Conservation (phyloP, 2,329 filamentous ascomycete species). For the Trichoderma sp. region DNA sequence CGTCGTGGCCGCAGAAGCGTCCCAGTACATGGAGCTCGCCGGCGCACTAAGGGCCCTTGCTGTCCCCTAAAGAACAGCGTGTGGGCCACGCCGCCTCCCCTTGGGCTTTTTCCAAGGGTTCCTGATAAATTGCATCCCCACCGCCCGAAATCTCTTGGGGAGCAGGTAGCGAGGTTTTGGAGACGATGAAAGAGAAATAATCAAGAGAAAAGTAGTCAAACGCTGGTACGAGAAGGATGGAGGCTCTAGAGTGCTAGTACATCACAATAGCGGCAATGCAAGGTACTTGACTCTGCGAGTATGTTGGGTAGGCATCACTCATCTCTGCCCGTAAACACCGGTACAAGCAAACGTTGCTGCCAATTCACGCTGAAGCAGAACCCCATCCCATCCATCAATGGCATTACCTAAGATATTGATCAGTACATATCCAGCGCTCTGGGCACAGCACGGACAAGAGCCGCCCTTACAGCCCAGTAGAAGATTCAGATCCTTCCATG, state of each 20-base stretch:
- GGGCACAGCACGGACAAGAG: not conserved
- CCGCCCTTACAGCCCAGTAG: not conserved
- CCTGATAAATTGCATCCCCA: constrained; percentile 28
- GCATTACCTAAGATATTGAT: not conserved
- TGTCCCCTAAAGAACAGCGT: constrained; percentile 24
- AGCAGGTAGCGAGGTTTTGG: not conserved
- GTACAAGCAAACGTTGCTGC: not conserved
- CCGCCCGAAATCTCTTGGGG: not conserved
- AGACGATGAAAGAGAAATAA: not conserved
- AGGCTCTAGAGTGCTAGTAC: not conserved
- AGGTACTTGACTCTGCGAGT: not conserved
- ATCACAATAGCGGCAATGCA: not conserved
- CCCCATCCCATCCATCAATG: not conserved
- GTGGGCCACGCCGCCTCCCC: constrained; percentile 8
- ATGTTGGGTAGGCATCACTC: too few species aligned
- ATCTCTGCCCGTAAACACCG: too few species aligned
- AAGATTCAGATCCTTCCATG: not conserved
- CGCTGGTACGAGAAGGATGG: not conserved
- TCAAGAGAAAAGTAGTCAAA: not conserved
- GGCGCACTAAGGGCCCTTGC: constrained; percentile 10
- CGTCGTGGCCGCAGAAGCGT: not conserved
- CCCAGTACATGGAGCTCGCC: constrained; percentile 6
- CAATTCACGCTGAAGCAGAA: not conserved
- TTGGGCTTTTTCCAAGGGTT: constrained; percentile 24
- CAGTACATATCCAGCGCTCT: not conserved